phyloP scores from a whole-genome alignment of 1,139 yeast genomes.

The Diutina rugosa region DNA sequence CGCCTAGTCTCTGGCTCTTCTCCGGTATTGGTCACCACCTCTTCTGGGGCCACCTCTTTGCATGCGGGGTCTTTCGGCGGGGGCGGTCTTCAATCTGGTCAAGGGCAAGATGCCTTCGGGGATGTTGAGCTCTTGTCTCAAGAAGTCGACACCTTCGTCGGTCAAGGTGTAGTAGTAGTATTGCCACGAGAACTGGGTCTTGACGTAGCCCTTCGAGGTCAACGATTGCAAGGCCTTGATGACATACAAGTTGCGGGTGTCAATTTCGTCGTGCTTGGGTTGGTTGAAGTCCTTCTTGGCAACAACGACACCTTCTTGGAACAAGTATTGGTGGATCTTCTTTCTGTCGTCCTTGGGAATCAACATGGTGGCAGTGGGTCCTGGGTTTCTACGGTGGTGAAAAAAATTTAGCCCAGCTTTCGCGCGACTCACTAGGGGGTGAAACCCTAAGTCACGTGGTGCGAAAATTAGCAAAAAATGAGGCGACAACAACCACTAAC shows the following conservation, averaged over 20 bases:
- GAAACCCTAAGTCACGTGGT: not conserved
- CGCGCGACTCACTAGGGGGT: not conserved
- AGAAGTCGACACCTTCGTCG: constrained; percentile 98
- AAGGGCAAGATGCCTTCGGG: constrained; percentile 98
- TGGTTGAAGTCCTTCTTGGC: constrained; percentile 98
- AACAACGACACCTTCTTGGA: constrained; percentile 99
- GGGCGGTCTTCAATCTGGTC: constrained; percentile 93
- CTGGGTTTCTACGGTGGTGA: not conserved
- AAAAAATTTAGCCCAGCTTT: not conserved
- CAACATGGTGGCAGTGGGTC: constrained; percentile 51
- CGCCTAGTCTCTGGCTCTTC: constrained; percentile 35
- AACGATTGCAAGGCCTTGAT: constrained; percentile 99
- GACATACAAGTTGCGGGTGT: constrained; percentile 94
- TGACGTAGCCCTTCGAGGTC: constrained; percentile 97
- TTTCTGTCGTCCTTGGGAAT: constrained; percentile 99
- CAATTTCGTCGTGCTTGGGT: constrained; percentile 96
- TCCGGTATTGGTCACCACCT: constrained; percentile 21
- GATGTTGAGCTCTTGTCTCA: constrained; percentile 95
- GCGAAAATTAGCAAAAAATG: not conserved
- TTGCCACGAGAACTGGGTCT: constrained; percentile 99
- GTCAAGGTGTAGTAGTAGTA: constrained; percentile 99
- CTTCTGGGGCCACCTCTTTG: constrained; percentile 24
- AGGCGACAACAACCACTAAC: no score
- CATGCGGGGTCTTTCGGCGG: constrained; percentile 64
- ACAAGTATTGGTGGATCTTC: constrained; percentile 98